Percentiles rank a stretch among this genome's conserved stretches.
Evolutionary conservation across 208 protist genomes (phyloP).

Genomic region (Acanthamoeba divionensis): DNA sequence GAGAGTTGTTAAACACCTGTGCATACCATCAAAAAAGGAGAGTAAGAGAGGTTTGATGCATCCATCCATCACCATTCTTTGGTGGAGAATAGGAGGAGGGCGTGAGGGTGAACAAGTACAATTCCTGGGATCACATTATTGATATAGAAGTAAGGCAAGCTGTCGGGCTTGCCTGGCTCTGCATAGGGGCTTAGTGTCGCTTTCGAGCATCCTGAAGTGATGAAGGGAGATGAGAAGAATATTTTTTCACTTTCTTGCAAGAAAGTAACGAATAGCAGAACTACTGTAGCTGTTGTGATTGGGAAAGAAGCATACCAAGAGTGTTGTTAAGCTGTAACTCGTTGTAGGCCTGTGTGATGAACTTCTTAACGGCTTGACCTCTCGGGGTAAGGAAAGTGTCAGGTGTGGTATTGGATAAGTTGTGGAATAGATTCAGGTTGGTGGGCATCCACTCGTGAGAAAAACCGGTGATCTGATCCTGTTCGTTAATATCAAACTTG

Average conservation of each 20-base stretch:
- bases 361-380: not conserved
- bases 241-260: too few relatives aligned
- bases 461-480: conserved; percentile 8
- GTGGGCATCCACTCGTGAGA: conserved; percentile 13
- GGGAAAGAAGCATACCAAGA: too few relatives aligned
- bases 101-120: not conserved
- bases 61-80: not conserved
- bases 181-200: not conserved
- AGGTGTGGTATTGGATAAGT: not conserved
- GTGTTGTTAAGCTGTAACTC: conserved; percentile 19
- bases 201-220: not conserved
- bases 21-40: not conserved
- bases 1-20: conserved; percentile 30
- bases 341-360: not conserved
- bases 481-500: conserved; percentile 16
- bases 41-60: too few relatives aligned
- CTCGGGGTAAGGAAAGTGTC: not conserved
- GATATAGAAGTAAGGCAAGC: conserved; percentile 29
- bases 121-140: not conserved
- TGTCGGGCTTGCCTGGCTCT: not conserved
- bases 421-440: not conserved
- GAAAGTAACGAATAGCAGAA: too few relatives aligned
- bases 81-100: not conserved
- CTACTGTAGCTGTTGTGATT: too few relatives aligned
- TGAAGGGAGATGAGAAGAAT: not conserved